Evolutionary conservation across 2,329 filamentous ascomycete genomes (phyloP), one percentile per base, ranked within the genome.

Genomic region (Pestalotiopsis sp.): DNA sequence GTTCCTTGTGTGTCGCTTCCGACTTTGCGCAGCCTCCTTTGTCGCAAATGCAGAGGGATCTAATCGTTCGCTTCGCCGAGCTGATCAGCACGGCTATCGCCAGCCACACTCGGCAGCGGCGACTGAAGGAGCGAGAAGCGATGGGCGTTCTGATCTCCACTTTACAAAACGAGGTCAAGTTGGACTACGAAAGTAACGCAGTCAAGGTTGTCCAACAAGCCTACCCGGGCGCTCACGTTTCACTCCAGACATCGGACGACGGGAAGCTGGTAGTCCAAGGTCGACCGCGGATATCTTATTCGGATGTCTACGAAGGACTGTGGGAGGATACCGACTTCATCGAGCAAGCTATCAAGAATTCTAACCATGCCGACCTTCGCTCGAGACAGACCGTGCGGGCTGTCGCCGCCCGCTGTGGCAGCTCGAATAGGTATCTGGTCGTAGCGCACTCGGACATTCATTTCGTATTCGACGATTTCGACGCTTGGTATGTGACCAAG

Each of bases 391-490:
- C 60, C 17, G 60, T 69, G 11, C 68, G 68, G 0, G 64, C 60
- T 7, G 52, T 69, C 25, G 68, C 60, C 13, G 45, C 68, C n/a
- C 68, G 59, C 4, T 69, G 64, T 27, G 68, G 60, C 20, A 65
- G 23, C 6, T 58, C 65, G 4, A 17, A 58, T 23, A 49, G 14
- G 4, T 69, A 66, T 52, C 41, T 69, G 17, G 65, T 69, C 11
- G 65, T 69, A 36, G 68, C 78, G 2, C 82, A 80, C 0, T 80
- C 76, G 1, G 79, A 85, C 2, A 78, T 84, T n/a, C 79, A 80
- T 38, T 71, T 76, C 0, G 79, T 85, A 4, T 84, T 84, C 63
- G 83, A 85, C 60, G 83, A 85, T 57, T 73, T 84, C 1, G 83
- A 85, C 66, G 73, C 81, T 0, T 84, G 82, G 80, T 85, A 85